These are phyloP conservation scores for Hypoxylon crocopeplum DNA, from an alignment of 495 filamentous ascomycete genomes.

Conservation along the genomic window DNA sequence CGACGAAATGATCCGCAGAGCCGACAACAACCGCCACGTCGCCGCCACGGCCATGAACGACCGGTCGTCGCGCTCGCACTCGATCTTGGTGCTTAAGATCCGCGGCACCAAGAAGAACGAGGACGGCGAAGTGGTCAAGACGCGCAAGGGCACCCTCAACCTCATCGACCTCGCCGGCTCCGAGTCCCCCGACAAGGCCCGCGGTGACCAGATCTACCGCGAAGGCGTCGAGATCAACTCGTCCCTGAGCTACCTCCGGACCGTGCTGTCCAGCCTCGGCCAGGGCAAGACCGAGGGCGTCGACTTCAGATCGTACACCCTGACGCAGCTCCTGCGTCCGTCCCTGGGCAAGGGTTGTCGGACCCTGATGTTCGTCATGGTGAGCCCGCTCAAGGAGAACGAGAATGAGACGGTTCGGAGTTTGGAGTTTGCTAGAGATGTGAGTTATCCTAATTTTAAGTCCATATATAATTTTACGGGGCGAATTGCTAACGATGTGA, in stretches of 20 bases:
- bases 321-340: slow-evolving; percentile 95
- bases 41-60: slow-evolving; percentile 97
- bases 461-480: too few species aligned
- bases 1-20: slow-evolving; percentile 82
- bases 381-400: slow-evolving; percentile 90
- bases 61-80: slow-evolving; percentile 90
- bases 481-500: slow-evolving; percentile 12
- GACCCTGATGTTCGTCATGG: slow-evolving; percentile 99
- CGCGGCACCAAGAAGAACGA: slow-evolving; percentile 60
- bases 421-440: slow-evolving; percentile 96
- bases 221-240: slow-evolving; percentile 99
- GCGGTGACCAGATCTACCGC: slow-evolving; percentile 80
- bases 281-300: slow-evolving; percentile 86
- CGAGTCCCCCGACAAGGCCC: slow-evolving; percentile 85
- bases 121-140: slow-evolving; percentile 81
- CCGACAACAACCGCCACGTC: slow-evolving; percentile 83
- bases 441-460: slow-evolving; percentile 46
- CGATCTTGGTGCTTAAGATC: slow-evolving; percentile 93
- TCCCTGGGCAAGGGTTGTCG: slow-evolving; percentile 94
- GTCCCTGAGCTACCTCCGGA: slow-evolving; percentile 87
- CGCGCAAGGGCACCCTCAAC: slow-evolving; percentile 92
- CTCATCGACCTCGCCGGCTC: slow-evolving; percentile 95
- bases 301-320: slow-evolving; percentile 94
- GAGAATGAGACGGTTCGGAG: slow-evolving; percentile 92
- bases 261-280: slow-evolving; percentile 91